These are phyloP conservation scores for Calonectria fujianensis DNA, from an alignment of 2,329 filamentous ascomycete genomes.

Conservation along the genomic window DNA sequence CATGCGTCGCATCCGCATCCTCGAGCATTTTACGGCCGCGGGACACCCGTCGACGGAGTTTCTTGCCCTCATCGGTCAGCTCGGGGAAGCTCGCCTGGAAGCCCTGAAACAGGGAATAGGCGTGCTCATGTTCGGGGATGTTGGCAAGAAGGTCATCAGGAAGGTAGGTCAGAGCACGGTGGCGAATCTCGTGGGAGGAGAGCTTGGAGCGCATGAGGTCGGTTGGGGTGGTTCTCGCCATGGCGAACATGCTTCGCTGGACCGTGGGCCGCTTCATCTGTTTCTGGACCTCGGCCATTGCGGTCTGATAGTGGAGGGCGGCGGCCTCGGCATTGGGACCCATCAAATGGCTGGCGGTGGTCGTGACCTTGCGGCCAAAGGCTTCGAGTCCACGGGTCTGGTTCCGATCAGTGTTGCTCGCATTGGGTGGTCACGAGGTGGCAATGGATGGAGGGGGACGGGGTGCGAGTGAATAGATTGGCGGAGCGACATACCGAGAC, in stretches of 20 bases:
- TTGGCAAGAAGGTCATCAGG: constrained; percentile 92
- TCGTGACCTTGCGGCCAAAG: constrained; percentile 95
- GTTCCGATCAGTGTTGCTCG: constrained; percentile 48
- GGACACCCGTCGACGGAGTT: constrained; percentile 81
- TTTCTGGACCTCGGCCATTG: constrained; percentile 91
- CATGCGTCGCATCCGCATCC: constrained; percentile 73
- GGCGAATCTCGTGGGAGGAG: constrained; percentile 93
- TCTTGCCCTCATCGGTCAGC: constrained; percentile 80
- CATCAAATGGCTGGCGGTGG: constrained; percentile 93
- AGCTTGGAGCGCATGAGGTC: constrained; percentile 95
- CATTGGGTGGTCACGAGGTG: constrained; percentile 41
- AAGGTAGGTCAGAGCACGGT: constrained; percentile 90
- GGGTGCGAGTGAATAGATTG: constrained; percentile 29
- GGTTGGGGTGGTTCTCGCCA: constrained; percentile 93
- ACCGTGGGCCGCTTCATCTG: constrained; percentile 89
- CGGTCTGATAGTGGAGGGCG: constrained; percentile 85
- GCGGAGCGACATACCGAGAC: constrained; percentile 61
- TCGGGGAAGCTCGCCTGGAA: constrained; percentile 93
- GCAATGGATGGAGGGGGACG: constrained; percentile 42
- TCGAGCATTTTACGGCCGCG: constrained; percentile 85
- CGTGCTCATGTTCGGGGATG: constrained; percentile 89
- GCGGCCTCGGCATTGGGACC: constrained; percentile 74
- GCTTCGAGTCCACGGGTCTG: constrained; percentile 92
- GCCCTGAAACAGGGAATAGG: constrained; percentile 96
- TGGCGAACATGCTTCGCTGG: constrained; percentile 92